Base-by-base conservation (phyloP, 2,329 filamentous ascomycete genomes). In the Nannizziopsis arthrosporioides region DNA sequence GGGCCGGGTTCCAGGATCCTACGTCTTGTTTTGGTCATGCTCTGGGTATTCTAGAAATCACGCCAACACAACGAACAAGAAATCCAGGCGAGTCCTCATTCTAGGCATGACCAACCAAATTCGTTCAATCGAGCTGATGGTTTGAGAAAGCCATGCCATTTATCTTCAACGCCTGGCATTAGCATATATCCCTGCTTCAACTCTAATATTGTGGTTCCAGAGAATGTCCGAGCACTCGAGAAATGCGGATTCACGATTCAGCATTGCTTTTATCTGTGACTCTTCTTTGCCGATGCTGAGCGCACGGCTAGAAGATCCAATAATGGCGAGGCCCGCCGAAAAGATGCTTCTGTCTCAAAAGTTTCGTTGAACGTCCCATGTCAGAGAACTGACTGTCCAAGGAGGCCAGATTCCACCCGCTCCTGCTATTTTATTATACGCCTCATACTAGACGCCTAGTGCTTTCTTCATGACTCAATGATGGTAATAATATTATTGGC, bases 21-120 rank as follows among this genome's bases (percentile, higher is more conserved):
- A 31, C 7, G 17, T 18, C 2, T 44, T 38, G 9, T 38, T 45
- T 45, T 19, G n/a, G 36, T 14, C 39, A 39, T 38, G 38, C 46
- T 41, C 34, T 43, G 40, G 27, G 19, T 43, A 34, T 38, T 48
- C 41, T 44, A 22, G 44, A 42, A 43, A 48, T 48, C 46, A 48
- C 46, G 46, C 46, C 46, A 48, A 43, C 39, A 11, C 46, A 11
- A 43, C 36, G 30, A 42, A 36, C 46, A 39, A 35, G 40, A 27
- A 27, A 43, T 48, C 40, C 46, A 43, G 32, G 14, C 40, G 37
- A 36, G 14, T 17, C 46, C 32, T 34, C 39, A 31, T 48, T 48
- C 46, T 17, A 41, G 43, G 43, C 32, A 39, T 30, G 40, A 38
- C 39, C 31, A 40, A 39, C 46, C 46, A 44, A 7, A 35, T n/a